Evolutionary conservation across 2,329 filamentous ascomycete species (phyloP), one percentile per base, ranked within the genome.

Genomic region (Trichoderma harzianum): DNA sequence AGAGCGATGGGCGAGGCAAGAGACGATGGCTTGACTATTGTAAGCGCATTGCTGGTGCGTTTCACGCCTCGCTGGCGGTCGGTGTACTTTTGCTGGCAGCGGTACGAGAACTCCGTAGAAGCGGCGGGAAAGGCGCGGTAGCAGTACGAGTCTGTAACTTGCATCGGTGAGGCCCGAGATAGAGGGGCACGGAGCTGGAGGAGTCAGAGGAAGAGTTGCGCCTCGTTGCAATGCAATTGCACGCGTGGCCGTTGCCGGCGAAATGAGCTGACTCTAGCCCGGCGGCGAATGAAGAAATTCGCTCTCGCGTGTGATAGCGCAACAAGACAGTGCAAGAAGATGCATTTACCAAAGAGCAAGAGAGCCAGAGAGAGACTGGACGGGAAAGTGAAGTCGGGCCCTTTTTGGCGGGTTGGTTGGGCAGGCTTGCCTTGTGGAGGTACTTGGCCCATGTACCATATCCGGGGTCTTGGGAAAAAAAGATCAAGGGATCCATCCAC

Each of bases 101-200:
- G 65, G 36, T 39, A 18, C 36, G 36, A 39, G 36, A 8, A 39
- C 36, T 39, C 36, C 16, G 55, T 53, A 68, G 26, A 51, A 68
- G 30, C 43, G 55, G 53, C 55, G 64, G 34, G 32, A 39, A 43
- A 24, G 28, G 30, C 51, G 65, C 26, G 65, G 65, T 68, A 30
- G 65, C n/a, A 68, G 28, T 30, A 32, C 7, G 28, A 34, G 8
- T 36, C 34, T 36, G 34, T n/a, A 30, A 58, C 55, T 10, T 32
- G 55, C 34, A 47, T 70, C 60, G 68, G 68, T 70, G 68, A 70
- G 60, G 68, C 68, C 60, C 60, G 60, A 70, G 51, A 70, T 43
- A 47, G 68, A 51, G 57, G 30, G 57, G 58, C 57, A 61, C 55
- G 26, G 26, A 7, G 58, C n/a, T 21, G n/a, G 58, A 34, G 28